Conservation (phyloP, 2,329 filamentous ascomycete species). For the Aspergillus sclerotialis region DNA sequence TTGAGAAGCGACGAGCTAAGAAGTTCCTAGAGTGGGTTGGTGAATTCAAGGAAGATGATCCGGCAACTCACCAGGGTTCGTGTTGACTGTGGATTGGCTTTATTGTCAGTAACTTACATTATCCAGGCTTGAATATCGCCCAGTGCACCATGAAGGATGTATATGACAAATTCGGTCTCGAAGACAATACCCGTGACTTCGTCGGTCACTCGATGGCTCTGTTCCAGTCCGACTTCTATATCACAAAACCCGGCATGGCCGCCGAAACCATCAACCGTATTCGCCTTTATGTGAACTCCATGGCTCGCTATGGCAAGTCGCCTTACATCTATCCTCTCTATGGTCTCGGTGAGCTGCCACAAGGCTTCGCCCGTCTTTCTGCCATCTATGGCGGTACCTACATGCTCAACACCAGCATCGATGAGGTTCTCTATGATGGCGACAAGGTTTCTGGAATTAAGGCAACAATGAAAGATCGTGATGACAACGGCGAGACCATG, state of each 20-base stretch:
- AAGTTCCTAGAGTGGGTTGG: slow-evolving; percentile 95
- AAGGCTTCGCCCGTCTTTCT: slow-evolving; percentile 93
- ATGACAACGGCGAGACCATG: slow-evolving; percentile 67
- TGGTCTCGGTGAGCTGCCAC: slow-evolving; percentile 91
- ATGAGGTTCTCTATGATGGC: slow-evolving; percentile 71
- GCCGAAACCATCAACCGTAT: slow-evolving; percentile 87
- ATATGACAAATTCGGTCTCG: slow-evolving; percentile 95
- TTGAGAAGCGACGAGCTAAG: slow-evolving; percentile 96
- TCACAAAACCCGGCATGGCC: slow-evolving; percentile 63
- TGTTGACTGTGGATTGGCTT: slow-evolving; percentile 6
- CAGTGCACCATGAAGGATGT: slow-evolving; percentile 93
- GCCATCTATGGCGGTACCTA: slow-evolving; percentile 99
- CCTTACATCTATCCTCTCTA: slow-evolving; percentile 99
- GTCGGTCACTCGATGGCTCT: slow-evolving; percentile 98
- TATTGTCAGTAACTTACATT: slow-evolving; percentile 12
- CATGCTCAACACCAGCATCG: slow-evolving; percentile 94
- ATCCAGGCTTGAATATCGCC: slow-evolving; percentile 68
- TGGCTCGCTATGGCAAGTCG: slow-evolving; percentile 94
- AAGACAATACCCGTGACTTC: slow-evolving; percentile 84
- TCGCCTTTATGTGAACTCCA: slow-evolving; percentile 92
- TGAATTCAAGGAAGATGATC: slow-evolving; percentile 72
- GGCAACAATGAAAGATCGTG: slow-evolving; percentile 87
- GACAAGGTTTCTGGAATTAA: slow-evolving; percentile 91
- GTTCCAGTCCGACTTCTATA: slow-evolving; percentile 84
- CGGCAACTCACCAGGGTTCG: slow-evolving; percentile 82